Base-by-base conservation (phyloP, 805 yeast genomes). In the Saccharomycopsis javanensis region DNA sequence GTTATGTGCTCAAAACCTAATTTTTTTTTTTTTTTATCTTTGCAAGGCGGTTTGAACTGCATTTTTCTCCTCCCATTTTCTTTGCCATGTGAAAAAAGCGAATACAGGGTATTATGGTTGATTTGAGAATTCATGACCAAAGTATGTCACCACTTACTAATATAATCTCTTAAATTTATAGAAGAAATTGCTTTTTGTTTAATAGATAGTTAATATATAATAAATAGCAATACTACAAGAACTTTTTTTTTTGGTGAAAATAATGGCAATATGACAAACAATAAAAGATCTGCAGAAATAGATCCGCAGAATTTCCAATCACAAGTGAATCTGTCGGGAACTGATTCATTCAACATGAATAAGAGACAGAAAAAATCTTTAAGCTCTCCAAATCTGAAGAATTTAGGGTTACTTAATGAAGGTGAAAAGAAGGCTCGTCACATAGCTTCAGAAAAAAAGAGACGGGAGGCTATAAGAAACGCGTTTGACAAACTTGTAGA, bases 371-470 rank as follows among this genome's bases (percentile, higher is more conserved):
- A 42, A 20, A 20, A 7, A 1, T 8, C 48, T 11, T 42, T 28
- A 42, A 25, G 15, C 3, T 42, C 48, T 4, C 48, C 48, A 4
- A 16, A 2, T 10, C n/a, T 28, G 15, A 20, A 42, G 23, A 25
- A 28, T n/a, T 10, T 20, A 11, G 48, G 48, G 13, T 42, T 42
- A 13, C 48, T 42, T 13, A 28, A 42, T 42, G 52, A 50, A 15
- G 33, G 28, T 6, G 52, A 50, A 16, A 50, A 50, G 20, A 51
- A 83, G 82, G 84, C 83, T 4, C 87, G 85, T 63, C 96, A 87
- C 65, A 86, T 88, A 6, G 87, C 87, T 4, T 84, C 91, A 0
- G 98, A 91, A 67, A 91, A 89, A 67, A 86, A 86, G 65, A 75
- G 98, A 64, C 75, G 98, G 60, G 88, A 84, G 62, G 88, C 91